Evolutionary conservation across 2,329 filamentous ascomycete species (phyloP).

Genomic region (Xylariaceae sp.): DNA sequence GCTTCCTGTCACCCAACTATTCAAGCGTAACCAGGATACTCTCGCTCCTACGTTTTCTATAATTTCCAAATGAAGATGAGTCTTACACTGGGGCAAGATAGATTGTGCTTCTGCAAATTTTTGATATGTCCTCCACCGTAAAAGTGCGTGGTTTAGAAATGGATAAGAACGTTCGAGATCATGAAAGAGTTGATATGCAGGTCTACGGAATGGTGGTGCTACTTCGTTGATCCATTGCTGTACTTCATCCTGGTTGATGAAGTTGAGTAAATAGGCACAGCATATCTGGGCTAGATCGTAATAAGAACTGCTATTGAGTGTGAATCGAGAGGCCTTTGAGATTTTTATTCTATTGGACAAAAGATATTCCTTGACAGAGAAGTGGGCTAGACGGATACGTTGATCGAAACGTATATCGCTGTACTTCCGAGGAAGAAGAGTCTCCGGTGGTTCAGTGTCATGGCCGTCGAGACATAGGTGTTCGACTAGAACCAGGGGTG

Average conservation of each 20-base stretch:
- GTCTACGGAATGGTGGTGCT: not conserved
- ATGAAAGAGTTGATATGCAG: not conserved
- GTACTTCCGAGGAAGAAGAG: not conserved
- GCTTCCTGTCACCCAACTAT: not conserved
- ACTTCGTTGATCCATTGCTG: not conserved
- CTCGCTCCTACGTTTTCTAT: not conserved
- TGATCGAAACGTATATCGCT: not conserved
- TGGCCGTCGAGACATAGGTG: not conserved
- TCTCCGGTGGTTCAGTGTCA: not conserved
- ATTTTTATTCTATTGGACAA: not conserved
- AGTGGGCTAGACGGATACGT: not conserved
- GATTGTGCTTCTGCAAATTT: not conserved
- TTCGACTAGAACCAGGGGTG: not conserved
- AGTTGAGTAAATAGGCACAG: not conserved
- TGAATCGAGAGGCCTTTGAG: not conserved
- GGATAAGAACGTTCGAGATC: not conserved
- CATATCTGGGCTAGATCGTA: not conserved
- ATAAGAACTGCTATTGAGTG: not conserved
- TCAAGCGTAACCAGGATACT: not conserved
- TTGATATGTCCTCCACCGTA: not conserved
- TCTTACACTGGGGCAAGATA: not conserved
- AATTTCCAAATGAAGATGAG: not conserved
- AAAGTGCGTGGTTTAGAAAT: not conserved
- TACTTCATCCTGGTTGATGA: not conserved
- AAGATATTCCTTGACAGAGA: not conserved